Evolutionary conservation across 352 stramenopile species (phyloP).

Genomic region (Pythium dissotocum): DNA sequence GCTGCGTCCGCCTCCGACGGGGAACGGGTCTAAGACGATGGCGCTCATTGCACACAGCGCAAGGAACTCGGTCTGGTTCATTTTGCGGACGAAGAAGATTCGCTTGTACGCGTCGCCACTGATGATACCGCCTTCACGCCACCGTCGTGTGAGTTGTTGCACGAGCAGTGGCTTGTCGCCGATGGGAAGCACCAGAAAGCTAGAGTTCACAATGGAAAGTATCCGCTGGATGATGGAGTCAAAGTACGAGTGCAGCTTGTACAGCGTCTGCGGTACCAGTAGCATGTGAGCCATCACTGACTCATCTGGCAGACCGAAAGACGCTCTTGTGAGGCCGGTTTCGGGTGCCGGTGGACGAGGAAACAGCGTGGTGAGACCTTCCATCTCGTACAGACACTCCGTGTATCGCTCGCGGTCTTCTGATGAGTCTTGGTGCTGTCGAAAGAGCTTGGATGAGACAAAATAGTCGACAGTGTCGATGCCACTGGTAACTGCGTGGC

Average conservation of each 20-base stretch:
- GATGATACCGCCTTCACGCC: slow-evolving; percentile 25
- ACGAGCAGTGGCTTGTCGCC: slow-evolving; percentile 33
- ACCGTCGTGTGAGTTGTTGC: slow-evolving; percentile 32
- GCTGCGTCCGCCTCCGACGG: slow-evolving; percentile 55
- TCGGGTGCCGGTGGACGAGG: slow-evolving; percentile 14
- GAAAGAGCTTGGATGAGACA: slow-evolving; percentile 52
- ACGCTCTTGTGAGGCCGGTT: slow-evolving; percentile 6
- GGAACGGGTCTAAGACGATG: slow-evolving; percentile 64
- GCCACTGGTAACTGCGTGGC: slow-evolving; percentile 57
- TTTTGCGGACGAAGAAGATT: slow-evolving; percentile 45
- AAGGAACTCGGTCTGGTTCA: slow-evolving; percentile 45
- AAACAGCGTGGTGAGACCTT: slow-evolving; percentile 54
- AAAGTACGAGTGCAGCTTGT: slow-evolving; percentile 72
- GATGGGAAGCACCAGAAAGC: slow-evolving; percentile 42
- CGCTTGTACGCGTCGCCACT: slow-evolving; percentile 27
- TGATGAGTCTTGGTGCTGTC: not conserved
- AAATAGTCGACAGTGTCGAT: slow-evolving; percentile 64
- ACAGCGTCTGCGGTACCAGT: slow-evolving; percentile 64
- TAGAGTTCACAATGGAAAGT: slow-evolving; percentile 24
- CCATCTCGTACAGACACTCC: slow-evolving; percentile 64
- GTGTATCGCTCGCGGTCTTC: slow-evolving; percentile 31
- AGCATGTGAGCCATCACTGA: slow-evolving; percentile 35
- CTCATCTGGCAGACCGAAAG: slow-evolving; percentile 20
- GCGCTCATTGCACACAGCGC: slow-evolving; percentile 42
- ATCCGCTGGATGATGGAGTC: slow-evolving; percentile 48